Evolutionary conservation across 306 rosid genomes (phyloP).

Genomic region (Quercus suber): DNA sequence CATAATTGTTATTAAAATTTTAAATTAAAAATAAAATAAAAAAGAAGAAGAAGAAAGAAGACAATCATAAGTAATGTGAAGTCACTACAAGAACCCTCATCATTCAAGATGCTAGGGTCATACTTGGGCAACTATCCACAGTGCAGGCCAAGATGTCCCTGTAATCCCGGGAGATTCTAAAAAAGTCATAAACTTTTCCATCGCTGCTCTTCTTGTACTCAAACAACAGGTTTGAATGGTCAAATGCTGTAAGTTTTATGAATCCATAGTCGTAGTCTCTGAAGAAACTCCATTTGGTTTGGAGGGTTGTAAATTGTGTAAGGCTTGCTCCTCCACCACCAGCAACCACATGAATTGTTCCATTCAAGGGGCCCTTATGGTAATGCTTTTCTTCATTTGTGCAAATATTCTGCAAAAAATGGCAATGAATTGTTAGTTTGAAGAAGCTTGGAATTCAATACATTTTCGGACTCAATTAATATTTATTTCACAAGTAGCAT

Average conservation of each 20-base stretch:
- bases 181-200: conserved; percentile 78
- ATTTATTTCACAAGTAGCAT: too few species aligned
- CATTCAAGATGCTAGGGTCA: conserved; percentile 64
- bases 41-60: too few species aligned
- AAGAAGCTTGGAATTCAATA: too few species aligned
- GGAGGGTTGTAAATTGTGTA: conserved; percentile 52
- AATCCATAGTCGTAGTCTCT: conserved; percentile 80
- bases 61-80: background rate
- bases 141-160: conserved; percentile 81
- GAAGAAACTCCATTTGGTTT: conserved; percentile 74
- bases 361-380: conserved; percentile 68
- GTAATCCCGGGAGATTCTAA: conserved; percentile 70
- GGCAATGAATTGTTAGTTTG: too few species aligned
- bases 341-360: conserved; percentile 87
- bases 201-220: conserved; percentile 95
- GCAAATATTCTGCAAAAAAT: too few species aligned
- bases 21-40: too few species aligned
- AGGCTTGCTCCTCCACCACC: conserved; percentile 95
- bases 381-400: background rate
- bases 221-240: conserved; percentile 70
- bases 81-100: background rate
- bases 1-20: too few species aligned
- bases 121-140: background rate
- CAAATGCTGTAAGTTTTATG: conserved; percentile 80
- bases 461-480: too few species aligned